phyloP scores from a whole-genome alignment of 129 eudicot species.

The Helichrysum umbraculigerum region DNA sequence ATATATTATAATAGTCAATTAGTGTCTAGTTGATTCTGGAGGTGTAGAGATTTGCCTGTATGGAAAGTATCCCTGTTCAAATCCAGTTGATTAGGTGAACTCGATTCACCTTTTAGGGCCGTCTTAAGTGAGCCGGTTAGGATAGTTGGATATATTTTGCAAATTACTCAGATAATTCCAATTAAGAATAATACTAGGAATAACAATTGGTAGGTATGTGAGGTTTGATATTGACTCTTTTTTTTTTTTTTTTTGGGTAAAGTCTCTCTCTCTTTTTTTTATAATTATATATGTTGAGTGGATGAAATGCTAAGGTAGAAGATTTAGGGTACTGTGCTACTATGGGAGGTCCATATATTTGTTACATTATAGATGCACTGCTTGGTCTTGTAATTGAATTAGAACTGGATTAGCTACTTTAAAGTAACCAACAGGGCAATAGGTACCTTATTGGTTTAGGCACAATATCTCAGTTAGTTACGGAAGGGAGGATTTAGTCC shows the following conservation, averaged over 20 bases:
- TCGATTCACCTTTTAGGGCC: neutral
- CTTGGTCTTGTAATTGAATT: neutral
- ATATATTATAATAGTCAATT: neutral
- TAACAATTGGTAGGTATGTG: neutral
- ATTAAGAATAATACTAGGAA: neutral
- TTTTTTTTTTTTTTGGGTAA: no score
- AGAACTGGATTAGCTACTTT: neutral
- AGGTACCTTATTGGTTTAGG: no score
- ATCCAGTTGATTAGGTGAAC: neutral
- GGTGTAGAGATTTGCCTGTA: neutral
- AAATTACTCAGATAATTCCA: neutral
- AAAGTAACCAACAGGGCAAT: neutral
- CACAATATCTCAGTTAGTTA: neutral
- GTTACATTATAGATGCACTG: neutral
- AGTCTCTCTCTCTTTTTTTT: no score
- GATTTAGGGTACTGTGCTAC: constrained; percentile 2
- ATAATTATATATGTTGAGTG: neutral
- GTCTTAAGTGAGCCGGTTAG: neutral
- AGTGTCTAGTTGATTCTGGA: neutral
- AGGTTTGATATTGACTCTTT: neutral
- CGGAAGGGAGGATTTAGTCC: no score
- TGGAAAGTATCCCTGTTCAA: neutral
- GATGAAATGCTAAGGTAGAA: neutral
- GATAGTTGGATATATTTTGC: neutral
- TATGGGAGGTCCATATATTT: neutral